Percentiles rank a stretch among this genome's conserved stretches.
Evolutionary conservation across 192 early-diverging fungal species (phyloP).

Genomic region (Entophlyctis helioformis): DNA sequence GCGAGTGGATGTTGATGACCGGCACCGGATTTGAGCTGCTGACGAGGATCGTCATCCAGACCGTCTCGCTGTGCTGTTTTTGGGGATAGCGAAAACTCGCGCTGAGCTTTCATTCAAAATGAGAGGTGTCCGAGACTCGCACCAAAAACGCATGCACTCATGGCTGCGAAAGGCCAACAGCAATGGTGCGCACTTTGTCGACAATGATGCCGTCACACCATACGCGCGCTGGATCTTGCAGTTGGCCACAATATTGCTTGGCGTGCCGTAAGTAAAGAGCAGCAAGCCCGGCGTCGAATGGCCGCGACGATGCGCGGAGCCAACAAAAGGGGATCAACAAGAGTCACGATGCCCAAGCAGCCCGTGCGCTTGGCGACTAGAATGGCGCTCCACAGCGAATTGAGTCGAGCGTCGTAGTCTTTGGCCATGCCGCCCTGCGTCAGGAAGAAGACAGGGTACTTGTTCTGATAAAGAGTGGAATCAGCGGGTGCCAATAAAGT

Average conservation of each 20-base stretch:
- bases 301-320: constrained; percentile 57
- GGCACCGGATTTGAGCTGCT: no score
- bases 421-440: constrained; percentile 66
- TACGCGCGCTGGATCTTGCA: constrained; percentile 59
- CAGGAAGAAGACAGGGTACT: constrained; percentile 84
- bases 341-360: constrained; percentile 70
- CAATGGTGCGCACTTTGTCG: constrained; percentile 20
- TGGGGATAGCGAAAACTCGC: no score
- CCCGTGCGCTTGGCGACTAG: constrained; percentile 60
- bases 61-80: no score
- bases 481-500: no score
- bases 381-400: constrained; percentile 68
- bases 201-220: constrained; percentile 86
- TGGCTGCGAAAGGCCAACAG: not conserved
- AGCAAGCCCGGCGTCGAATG: constrained; percentile 57
- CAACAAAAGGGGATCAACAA: constrained; percentile 58
- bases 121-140: no score
- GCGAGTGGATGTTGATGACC: no score
- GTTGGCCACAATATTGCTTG: constrained; percentile 63
- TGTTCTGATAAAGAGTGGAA: no score
- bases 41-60: no score
- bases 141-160: no score
- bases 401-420: constrained; percentile 69
- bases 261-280: constrained; percentile 73
- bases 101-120: no score